phyloP scores from a whole-genome alignment of 352 stramenopile species.

The Phytophthora quininea region DNA sequence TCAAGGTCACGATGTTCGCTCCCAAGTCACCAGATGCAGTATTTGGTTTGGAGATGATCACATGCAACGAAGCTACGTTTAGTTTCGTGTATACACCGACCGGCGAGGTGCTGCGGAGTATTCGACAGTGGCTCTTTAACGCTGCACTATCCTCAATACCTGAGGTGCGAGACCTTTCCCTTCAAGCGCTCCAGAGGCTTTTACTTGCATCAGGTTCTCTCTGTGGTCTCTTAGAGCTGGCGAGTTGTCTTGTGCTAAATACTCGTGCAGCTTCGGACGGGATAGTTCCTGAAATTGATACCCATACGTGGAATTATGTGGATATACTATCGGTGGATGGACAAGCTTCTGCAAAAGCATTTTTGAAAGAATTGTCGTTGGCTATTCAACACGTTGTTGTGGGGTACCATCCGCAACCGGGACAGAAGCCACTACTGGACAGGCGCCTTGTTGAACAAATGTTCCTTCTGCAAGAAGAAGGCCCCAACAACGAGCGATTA shows the following conservation, averaged over 20 bases:
- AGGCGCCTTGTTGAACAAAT: constrained; percentile 66
- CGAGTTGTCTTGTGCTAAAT: constrained; percentile 71
- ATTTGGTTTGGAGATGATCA: constrained; percentile 60
- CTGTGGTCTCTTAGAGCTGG: constrained; percentile 75
- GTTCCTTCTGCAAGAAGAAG: constrained; percentile 42
- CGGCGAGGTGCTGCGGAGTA: constrained; percentile 55
- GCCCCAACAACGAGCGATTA: constrained; percentile 7
- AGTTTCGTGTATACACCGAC: constrained; percentile 54
- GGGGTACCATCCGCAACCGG: constrained; percentile 31
- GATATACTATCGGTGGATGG: constrained; percentile 61
- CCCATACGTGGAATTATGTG: constrained; percentile 57
- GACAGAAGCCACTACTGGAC: constrained; percentile 50
- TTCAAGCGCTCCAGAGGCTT: constrained; percentile 66
- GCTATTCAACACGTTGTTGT: constrained; percentile 65
- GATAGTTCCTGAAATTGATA: constrained; percentile 30
- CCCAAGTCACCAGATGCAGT: constrained; percentile 23
- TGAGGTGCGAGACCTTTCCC: constrained; percentile 63
- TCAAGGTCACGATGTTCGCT: constrained; percentile 58
- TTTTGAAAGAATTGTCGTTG: constrained; percentile 54
- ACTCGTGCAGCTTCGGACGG: constrained; percentile 10
- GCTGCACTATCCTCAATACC: constrained; percentile 53
- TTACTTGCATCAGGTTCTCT: constrained; percentile 80
- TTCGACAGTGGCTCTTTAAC: constrained; percentile 74
- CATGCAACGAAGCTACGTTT: constrained; percentile 58
- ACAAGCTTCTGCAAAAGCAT: constrained; percentile 40